Evolutionary conservation across 176 grass and related monocot genomes (phyloP), one percentile per base, ranked within the genome.

Genomic region (Oryza coarctata): DNA sequence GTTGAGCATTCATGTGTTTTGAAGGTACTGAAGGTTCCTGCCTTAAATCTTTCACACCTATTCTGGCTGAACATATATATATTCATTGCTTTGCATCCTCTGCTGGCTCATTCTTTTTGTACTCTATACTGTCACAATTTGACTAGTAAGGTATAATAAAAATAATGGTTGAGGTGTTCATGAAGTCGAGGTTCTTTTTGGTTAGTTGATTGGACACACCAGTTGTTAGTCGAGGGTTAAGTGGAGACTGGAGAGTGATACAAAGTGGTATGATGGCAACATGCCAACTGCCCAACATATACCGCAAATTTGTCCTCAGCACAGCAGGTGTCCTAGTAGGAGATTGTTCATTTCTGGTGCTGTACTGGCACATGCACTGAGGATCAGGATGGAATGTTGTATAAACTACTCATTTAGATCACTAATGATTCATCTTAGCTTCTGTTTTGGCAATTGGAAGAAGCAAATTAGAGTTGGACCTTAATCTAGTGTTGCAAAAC

Each of bases 21-120:
- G 55, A 89, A 93, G 78, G 90, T 92, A 73, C 81, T 98, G 68
- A 98, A 98, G 95, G 95, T 97, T n/a, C 31, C 20, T 86, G 26
- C 32, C 75, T 74, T 79, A 45, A 66, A 50, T 79, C 11, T 39
- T 34, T 82, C 38, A 13, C 27, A 14, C 64, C 29, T n/a, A 27
- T 84, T 76, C 35, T 74, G 38, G 71, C 65, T 80, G 58, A 20
- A 12, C 82, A 0, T 8, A 62, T 77, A 62, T 77, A 68, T 57
- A 71, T 83, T 63, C 22, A 26, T 47, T 64, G 71, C 60, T 57
- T 68, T 38, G 8, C 52, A 74, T 77, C 64, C 30, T 62, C 45
- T 63, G 18, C 73, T 52, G 13, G 22, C 36, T 50, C 23, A 15
- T 25, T 60, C 55, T 11, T 25, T 67, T 76, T 84, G 18, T 31